Conservation (phyloP, 139 green algal genomes). For the Tetradesmus obliquus region DNA sequence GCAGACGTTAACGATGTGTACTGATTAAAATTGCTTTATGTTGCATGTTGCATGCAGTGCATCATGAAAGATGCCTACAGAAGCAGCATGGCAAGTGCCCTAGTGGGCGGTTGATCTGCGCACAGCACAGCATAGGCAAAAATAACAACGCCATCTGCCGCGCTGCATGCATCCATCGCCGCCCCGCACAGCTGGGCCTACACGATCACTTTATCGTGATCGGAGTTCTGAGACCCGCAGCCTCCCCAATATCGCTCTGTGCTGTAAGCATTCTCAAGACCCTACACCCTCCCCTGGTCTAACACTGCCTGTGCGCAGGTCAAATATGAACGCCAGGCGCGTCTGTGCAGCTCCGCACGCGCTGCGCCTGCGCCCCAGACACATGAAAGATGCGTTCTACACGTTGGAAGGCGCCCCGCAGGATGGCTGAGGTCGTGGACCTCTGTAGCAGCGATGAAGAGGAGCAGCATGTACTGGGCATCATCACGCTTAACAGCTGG, state of each 20-base stretch:
- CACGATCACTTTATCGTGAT: background rate
- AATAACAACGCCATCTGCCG: background rate
- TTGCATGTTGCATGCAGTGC: background rate
- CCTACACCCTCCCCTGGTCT: background rate
- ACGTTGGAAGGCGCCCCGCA: background rate
- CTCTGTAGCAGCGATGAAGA: slow-evolving; percentile 5
- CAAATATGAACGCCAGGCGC: background rate
- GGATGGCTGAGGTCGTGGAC: background rate
- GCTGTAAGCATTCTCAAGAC: background rate
- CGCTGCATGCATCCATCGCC: background rate
- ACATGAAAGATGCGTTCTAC: background rate
- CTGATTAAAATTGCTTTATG: too few relatives aligned
- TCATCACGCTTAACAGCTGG: background rate
- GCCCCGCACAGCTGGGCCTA: background rate
- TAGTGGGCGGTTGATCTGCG: background rate
- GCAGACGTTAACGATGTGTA: too few relatives aligned
- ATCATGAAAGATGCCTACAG: background rate
- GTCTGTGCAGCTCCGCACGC: background rate
- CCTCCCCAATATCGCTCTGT: background rate
- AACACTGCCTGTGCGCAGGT: background rate
- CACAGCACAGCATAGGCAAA: background rate
- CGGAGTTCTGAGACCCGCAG: background rate
- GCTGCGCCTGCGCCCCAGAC: background rate
- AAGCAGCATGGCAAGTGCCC: background rate
- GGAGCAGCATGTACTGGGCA: background rate